Percentiles rank a stretch among this genome's conserved stretches.
Conservation (phyloP, 495 filamentous ascomycete species). For the Aspergillus cristatus region DNA sequence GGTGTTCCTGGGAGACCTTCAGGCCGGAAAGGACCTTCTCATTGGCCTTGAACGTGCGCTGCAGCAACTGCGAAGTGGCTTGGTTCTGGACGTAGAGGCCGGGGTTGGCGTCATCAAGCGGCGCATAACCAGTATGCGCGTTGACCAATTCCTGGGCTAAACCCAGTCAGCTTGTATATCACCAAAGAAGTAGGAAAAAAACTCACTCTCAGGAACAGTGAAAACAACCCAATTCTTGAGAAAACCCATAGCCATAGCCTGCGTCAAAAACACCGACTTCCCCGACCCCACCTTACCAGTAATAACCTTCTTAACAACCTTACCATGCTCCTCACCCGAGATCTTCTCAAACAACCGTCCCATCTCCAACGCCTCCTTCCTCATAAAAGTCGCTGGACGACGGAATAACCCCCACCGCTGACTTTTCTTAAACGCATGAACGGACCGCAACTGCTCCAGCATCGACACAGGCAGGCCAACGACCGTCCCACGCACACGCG, state of each 20-base stretch:
- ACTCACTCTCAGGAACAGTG: slow-evolving; percentile 79
- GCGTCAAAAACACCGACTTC: slow-evolving; percentile 78
- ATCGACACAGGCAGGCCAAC: slow-evolving; percentile 57
- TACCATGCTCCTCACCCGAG: slow-evolving; percentile 32
- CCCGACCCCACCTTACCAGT: slow-evolving; percentile 65
- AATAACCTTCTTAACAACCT: slow-evolving; percentile 56
- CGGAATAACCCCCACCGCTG: slow-evolving; percentile 86
- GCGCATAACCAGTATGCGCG: slow-evolving; percentile 68
- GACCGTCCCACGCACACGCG: slow-evolving; percentile 51
- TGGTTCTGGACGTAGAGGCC: slow-evolving; percentile 66
- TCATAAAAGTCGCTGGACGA: slow-evolving; percentile 64
- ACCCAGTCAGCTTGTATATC: slow-evolving; percentile 5
- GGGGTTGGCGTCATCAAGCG: slow-evolving; percentile 49
- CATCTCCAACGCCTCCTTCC: slow-evolving; percentile 65
- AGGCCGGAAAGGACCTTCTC: slow-evolving; percentile 49
- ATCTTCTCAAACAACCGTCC: slow-evolving; percentile 49
- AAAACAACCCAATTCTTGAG: slow-evolving; percentile 82
- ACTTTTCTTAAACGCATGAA: slow-evolving; percentile 82
- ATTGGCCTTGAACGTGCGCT: slow-evolving; percentile 64
- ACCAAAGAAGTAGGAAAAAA: slow-evolving; percentile 3
- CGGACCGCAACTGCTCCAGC: slow-evolving; percentile 68
- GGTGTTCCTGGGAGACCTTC: slow-evolving; percentile 49
- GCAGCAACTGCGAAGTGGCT: slow-evolving; percentile 64
- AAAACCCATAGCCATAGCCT: slow-evolving; percentile 75
- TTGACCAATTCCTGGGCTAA: slow-evolving; percentile 73